phyloP scores from a whole-genome alignment of 2,329 filamentous ascomycete genomes.

The Fusarium sp. region DNA sequence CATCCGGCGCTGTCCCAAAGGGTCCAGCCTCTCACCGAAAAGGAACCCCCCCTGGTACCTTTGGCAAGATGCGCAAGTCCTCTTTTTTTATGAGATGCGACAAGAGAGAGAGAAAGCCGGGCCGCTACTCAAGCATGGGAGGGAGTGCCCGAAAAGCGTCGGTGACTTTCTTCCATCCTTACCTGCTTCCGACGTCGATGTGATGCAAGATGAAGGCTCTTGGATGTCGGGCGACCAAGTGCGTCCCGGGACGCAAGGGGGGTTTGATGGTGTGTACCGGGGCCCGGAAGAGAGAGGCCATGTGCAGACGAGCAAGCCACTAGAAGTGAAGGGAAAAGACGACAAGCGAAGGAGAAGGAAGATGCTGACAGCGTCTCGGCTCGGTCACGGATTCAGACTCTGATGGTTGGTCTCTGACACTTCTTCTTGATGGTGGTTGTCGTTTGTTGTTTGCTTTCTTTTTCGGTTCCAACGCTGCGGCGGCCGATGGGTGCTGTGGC shows the following conservation, averaged over 20 bases:
- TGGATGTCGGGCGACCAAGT: constrained; percentile 10
- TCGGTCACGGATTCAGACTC: constrained; percentile 13
- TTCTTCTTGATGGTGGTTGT: not conserved
- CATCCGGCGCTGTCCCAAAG: constrained; percentile 28
- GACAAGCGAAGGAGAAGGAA: not conserved
- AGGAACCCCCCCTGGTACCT: constrained; percentile 3
- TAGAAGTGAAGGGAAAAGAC: not conserved
- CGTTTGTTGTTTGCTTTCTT: constrained; percentile 3
- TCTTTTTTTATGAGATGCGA: constrained; percentile 41
- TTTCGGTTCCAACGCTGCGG: constrained; percentile 12
- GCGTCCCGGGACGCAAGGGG: constrained; percentile 34
- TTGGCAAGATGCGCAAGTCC: constrained; percentile 16
- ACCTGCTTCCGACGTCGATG: constrained; percentile 21
- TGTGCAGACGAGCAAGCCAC: constrained; percentile 13
- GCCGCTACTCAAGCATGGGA: constrained; percentile 8
- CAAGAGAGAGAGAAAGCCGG: constrained; percentile 12
- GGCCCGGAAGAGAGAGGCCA: constrained; percentile 11
- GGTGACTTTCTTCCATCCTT: constrained; percentile 4
- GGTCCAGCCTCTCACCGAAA: constrained; percentile 10
- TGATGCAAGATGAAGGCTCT: constrained; percentile 37
- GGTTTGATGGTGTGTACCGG: not conserved
- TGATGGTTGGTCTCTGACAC: constrained; percentile 1
- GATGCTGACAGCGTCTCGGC: not conserved
- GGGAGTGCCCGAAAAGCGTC: constrained; percentile 40
- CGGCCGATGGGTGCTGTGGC: constrained; percentile 23